Conservation (phyloP, 176 grass and related monocot genomes). For the Musa acuminata region DNA sequence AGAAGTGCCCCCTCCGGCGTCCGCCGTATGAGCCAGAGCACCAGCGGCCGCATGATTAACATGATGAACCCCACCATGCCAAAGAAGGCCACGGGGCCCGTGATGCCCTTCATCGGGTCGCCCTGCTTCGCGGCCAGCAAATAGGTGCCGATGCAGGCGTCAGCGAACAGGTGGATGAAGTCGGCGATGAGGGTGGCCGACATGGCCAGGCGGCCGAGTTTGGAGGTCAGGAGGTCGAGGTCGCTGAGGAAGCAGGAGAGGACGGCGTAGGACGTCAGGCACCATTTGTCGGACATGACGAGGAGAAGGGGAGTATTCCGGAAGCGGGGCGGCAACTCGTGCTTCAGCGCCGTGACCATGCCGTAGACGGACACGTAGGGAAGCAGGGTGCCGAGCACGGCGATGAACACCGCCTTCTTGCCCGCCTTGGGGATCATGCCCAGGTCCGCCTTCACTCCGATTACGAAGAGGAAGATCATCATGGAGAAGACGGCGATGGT, state of each 20-base stretch:
- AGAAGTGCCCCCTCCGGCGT: constrained; percentile 60
- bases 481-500: not conserved
- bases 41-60: constrained; percentile 34
- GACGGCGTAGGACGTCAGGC: constrained; percentile 22
- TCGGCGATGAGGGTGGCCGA: constrained; percentile 15
- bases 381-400: constrained; percentile 36
- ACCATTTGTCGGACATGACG: constrained; percentile 3
- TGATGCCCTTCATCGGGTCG: constrained; percentile 1
- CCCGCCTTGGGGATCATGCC: constrained; percentile 33
- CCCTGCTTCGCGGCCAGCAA: not conserved
- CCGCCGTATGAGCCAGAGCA: constrained; percentile 43
- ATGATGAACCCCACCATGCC: constrained; percentile 35
- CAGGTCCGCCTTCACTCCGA: constrained; percentile 56
- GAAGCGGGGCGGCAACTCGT: constrained; percentile 28
- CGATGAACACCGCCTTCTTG: constrained; percentile 45
- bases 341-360: constrained; percentile 37
- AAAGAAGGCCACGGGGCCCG: constrained; percentile 10
- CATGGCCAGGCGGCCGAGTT: constrained; percentile 32
- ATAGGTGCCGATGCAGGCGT: constrained; percentile 7
- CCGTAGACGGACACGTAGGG: constrained; percentile 28
- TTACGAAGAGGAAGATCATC: constrained; percentile 30
- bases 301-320: not conserved
- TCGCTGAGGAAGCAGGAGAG: constrained; percentile 23
- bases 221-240: constrained; percentile 26
- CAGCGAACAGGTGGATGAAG: not conserved